Conservation (phyloP, 106 monocot genomes). For the Alisma plantagoaquatica region DNA sequence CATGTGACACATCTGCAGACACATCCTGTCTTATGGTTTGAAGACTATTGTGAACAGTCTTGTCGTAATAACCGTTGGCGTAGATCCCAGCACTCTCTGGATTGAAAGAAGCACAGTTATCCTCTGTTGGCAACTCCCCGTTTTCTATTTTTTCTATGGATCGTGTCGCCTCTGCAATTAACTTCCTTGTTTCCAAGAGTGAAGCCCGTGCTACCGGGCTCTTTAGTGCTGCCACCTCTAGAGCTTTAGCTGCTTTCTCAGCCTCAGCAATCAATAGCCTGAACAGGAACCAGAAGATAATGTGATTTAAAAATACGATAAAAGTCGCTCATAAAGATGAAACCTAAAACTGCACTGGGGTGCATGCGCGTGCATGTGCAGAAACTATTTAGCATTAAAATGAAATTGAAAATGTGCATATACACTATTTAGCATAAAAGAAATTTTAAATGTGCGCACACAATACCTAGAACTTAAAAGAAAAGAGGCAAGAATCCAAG, state of each 20-base stretch:
- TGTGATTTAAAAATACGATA: neutral
- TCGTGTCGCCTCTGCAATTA: constrained; percentile 68
- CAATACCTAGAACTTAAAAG: too few relatives aligned
- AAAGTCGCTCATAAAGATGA: neutral
- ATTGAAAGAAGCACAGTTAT: too few relatives aligned
- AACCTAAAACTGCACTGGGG: too few relatives aligned
- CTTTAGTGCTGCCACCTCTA: constrained; percentile 67
- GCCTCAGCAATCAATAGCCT: constrained; percentile 87
- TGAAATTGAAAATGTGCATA: too few relatives aligned
- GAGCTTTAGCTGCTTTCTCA: constrained; percentile 79
- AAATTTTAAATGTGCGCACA: too few relatives aligned
- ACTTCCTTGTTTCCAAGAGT: constrained; percentile 76
- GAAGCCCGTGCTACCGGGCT: constrained; percentile 79
- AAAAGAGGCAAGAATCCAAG: too few relatives aligned
- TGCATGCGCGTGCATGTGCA: too few relatives aligned
- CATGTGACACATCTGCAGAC: constrained; percentile 8
- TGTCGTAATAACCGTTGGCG: neutral
- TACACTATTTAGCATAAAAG: too few relatives aligned
- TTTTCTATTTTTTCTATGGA: constrained; percentile 52
- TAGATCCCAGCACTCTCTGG: constrained; percentile 8
- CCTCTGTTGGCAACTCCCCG: constrained; percentile 13
- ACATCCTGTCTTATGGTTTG: neutral
- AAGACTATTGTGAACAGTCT: neutral
- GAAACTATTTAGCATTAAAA: too few relatives aligned
- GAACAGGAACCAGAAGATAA: constrained; percentile 7